phyloP scores from a whole-genome alignment of 2,329 filamentous ascomycete species.

The Talaromyces sp. region DNA sequence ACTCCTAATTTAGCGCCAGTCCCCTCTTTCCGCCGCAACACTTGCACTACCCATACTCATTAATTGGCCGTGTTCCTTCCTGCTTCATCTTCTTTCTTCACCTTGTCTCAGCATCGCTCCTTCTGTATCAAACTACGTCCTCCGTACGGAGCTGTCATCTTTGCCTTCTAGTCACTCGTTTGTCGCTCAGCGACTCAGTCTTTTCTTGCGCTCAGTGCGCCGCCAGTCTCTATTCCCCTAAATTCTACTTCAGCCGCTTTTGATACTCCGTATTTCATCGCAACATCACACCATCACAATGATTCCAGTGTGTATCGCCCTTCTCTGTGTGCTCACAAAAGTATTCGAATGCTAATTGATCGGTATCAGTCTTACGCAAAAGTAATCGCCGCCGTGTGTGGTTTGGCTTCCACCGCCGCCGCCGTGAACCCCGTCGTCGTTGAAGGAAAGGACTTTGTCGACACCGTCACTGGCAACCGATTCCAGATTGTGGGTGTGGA shows the following conservation, averaged over 20 bases:
- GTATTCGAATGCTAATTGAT: neutral
- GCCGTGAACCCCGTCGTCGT: slow-evolving; percentile 58
- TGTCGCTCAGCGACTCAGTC: neutral
- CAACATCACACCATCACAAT: slow-evolving; percentile 9
- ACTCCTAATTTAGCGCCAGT: neutral
- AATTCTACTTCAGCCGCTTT: neutral
- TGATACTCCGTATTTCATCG: slow-evolving; percentile 3
- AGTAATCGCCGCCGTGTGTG: slow-evolving; percentile 39
- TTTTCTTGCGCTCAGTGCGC: slow-evolving; percentile 10
- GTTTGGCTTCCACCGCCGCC: slow-evolving; percentile 44
- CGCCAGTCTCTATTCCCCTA: slow-evolving; percentile 9
- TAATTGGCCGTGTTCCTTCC: neutral
- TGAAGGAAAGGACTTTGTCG: slow-evolving; percentile 59
- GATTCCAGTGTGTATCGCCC: slow-evolving; percentile 8
- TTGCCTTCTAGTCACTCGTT: slow-evolving; percentile 14
- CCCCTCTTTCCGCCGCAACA: neutral
- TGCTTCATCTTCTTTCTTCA: slow-evolving; percentile 8
- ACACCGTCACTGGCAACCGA: slow-evolving; percentile 55
- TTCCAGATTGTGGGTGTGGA: slow-evolving; percentile 63
- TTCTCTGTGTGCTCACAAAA: neutral
- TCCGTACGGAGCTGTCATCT: neutral
- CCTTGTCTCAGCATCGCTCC: neutral
- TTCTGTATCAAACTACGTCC: neutral
- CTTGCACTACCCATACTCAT: neutral
- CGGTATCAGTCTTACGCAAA: slow-evolving; percentile 30